A percentile compares a stretch with the other conserved stretches of the same genome.
Evolutionary conservation across 441 rosid species (phyloP).

Genomic region (Rhodomyrtus psidioides): DNA sequence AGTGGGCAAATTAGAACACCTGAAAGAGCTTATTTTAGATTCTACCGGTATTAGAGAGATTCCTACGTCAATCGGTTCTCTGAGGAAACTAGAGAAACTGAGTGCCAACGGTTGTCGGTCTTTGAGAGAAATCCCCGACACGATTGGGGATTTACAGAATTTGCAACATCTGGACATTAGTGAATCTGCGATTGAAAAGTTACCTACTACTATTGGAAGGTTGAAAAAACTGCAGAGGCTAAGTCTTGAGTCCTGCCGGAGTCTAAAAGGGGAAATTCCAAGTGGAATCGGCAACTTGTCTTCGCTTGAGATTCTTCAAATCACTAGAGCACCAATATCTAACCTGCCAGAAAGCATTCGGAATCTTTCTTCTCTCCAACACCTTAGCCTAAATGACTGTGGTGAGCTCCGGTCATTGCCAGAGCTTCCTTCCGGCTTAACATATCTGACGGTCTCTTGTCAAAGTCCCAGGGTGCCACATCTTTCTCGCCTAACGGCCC

Average conservation of each 20-base stretch:
- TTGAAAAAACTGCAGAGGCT: fast-evolving
- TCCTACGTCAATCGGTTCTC: no score
- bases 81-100: no score
- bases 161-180: no score
- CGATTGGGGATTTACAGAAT: no score
- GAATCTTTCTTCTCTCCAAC: background rate
- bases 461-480: background rate
- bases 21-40: no score
- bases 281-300: background rate
- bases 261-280: background rate
- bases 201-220: no score
- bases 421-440: background rate
- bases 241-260: fast-evolving
- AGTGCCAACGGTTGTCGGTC: no score
- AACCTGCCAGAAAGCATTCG: background rate
- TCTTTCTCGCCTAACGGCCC: fast-evolving
- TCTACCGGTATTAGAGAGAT: no score
- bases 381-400: fast-evolving
- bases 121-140: no score
- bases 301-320: fast-evolving
- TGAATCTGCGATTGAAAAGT: no score
- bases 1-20: no score
- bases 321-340: fast-evolving
- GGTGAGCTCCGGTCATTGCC: fast-evolving
- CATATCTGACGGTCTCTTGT: background rate